These are phyloP conservation scores for Lentinula aciculospora DNA, from an alignment of 768 basidiomycete genomes.

Conservation along the genomic window DNA sequence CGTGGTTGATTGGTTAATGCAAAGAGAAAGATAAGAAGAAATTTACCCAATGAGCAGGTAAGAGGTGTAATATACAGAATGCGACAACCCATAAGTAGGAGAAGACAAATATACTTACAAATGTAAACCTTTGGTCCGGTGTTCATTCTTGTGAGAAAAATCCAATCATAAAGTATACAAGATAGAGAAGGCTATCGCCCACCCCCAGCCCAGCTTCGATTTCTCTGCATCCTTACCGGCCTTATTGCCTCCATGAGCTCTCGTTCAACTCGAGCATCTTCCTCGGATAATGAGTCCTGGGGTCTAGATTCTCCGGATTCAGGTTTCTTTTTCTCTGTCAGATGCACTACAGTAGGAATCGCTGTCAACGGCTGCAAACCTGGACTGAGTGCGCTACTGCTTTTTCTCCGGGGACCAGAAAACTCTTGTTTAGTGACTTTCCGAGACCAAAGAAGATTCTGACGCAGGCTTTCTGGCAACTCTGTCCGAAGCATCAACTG, in stretches of 20 bases:
- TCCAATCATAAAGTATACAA: neutral
- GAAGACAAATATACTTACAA: neutral
- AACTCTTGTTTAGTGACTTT: constrained; percentile 28
- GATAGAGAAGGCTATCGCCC: neutral
- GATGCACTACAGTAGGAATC: constrained; percentile 3
- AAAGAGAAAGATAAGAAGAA: neutral
- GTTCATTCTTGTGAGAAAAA: neutral
- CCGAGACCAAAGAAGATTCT: constrained; percentile 61
- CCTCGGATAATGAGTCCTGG: neutral
- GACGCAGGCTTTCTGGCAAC: constrained; percentile 56
- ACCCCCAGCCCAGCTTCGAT: constrained; percentile 7
- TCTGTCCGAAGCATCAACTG: constrained; percentile 66
- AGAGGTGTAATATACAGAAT: neutral
- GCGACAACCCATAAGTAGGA: neutral
- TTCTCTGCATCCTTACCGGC: neutral
- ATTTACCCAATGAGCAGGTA: neutral
- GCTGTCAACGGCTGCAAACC: constrained; percentile 3
- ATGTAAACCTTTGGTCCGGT: neutral
- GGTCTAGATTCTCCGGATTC: neutral
- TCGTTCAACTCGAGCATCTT: neutral
- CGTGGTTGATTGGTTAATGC: neutral
- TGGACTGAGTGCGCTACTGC: constrained; percentile 6
- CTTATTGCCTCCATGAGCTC: neutral
- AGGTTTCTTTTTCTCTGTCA: neutral
- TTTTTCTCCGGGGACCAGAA: constrained; percentile 6